These are phyloP conservation scores for Penicillium longicatenatum DNA, from an alignment of 495 filamentous ascomycete genomes.

Conservation along the genomic window DNA sequence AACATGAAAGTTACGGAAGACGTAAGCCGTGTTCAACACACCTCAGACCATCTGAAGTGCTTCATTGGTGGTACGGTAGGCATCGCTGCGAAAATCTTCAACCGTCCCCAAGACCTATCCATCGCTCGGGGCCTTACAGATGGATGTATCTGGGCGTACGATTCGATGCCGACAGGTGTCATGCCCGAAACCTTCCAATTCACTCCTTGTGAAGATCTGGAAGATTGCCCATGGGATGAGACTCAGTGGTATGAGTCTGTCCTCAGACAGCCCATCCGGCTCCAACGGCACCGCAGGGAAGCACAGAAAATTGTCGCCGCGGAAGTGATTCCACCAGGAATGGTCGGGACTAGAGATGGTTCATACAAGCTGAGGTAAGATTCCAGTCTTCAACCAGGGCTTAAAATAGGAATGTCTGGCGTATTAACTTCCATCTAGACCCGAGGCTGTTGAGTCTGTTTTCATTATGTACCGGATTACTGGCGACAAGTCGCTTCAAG, in stretches of 20 bases:
- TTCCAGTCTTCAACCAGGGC: not conserved
- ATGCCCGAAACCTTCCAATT: conserved; percentile 62
- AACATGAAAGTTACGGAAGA: conserved; percentile 37
- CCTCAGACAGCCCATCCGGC: conserved; percentile 17
- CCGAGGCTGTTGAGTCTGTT: conserved; percentile 71
- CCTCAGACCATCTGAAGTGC: conserved; percentile 60
- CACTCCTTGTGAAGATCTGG: conserved; percentile 47
- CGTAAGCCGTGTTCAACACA: conserved; percentile 37
- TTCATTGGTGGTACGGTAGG: conserved; percentile 64
- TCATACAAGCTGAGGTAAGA: conserved; percentile 68
- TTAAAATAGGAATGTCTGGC: not conserved
- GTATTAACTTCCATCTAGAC: conserved; percentile 32
- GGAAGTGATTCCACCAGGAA: conserved; percentile 56
- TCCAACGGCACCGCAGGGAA: conserved; percentile 34
- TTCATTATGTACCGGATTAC: conserved; percentile 79
- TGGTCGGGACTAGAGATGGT: conserved; percentile 58
- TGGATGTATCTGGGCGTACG: conserved; percentile 63
- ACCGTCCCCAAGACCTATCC: conserved; percentile 53
- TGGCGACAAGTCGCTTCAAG: conserved; percentile 63
- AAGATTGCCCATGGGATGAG: conserved; percentile 59
- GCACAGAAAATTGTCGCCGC: conserved; percentile 43
- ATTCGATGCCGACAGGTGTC: conserved; percentile 56
- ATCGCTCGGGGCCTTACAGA: conserved; percentile 57
- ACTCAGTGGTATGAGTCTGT: conserved; percentile 49
- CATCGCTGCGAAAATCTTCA: conserved; percentile 61